Evolutionary conservation across 805 yeast genomes (phyloP), one percentile per base, ranked within the genome.

Genomic region (Starmerella gropengiesseri): DNA sequence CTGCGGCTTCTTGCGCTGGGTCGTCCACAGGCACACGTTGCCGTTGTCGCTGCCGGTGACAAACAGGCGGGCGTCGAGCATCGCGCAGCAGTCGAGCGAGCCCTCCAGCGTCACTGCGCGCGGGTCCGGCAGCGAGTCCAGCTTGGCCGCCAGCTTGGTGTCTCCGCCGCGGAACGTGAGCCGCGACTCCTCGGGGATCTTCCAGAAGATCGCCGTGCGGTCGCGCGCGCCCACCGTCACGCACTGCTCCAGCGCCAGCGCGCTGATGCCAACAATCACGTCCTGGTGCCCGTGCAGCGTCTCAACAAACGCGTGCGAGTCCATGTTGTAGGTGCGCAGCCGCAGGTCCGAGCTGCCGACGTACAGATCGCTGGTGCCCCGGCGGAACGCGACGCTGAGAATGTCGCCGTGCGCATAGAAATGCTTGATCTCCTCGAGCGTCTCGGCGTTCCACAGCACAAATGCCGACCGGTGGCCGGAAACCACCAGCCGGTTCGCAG

Each of bases 1-100:
- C 22, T 82, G 63, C 13, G 97, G 93, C 63, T 85, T 87, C 72
- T 91, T 91, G 64, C 85, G 85, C 20, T 83, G 78, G 44, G 81
- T 64, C 2, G 95, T 77, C 98, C 98, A 91, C 48, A 91, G 67
- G n/a, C 83, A 66, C 25, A 91, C 64, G 57, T 76, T 81, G 32
- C 98, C 98, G 59, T 87, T 89, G 59, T 91, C 98, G 13, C 94
- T 79, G 4, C 97, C 97, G 1, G 97, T 87, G 36, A 91, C 77
- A 58, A 91, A 91, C 60, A 82, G 86, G 21, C 86, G 75, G 61
- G 87, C 94, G 62, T 91, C 98, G 42, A 83, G 63, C 95, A 87
- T 86, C 11, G 81, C 67, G 26, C 87, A 91, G 56, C 82, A 79
- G 54, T 89, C 97, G 41, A 89, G 78, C 49, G 91, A 77, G 11